phyloP scores from a whole-genome alignment of 495 filamentous ascomycete genomes.

The Cetradonia linearis region DNA sequence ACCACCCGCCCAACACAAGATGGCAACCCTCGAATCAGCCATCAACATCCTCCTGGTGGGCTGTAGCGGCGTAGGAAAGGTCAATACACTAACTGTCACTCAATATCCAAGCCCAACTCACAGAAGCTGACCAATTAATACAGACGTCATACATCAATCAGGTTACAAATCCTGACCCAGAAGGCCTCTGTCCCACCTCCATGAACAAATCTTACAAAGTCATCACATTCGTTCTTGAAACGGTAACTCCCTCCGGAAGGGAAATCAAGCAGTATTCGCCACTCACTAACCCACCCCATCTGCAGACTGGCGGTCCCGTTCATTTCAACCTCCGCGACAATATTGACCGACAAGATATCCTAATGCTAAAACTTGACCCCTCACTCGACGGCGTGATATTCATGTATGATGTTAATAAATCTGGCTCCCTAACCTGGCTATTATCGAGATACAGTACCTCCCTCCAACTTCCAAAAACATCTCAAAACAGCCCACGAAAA shows the following conservation, averaged over 20 bases:
- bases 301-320: not conserved
- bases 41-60: not conserved
- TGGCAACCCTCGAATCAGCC: not conserved
- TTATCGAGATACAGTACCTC: not conserved
- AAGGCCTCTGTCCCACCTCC: not conserved
- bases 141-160: conserved; percentile 1
- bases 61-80: not conserved
- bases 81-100: not conserved
- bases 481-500: not conserved
- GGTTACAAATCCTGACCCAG: not conserved
- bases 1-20: not conserved
- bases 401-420: not conserved
- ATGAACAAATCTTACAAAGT: not conserved
- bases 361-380: not conserved
- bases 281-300: too few species aligned
- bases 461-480: not conserved
- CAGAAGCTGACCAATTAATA: not conserved
- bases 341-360: not conserved
- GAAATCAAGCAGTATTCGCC: too few species aligned
- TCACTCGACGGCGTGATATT: not conserved
- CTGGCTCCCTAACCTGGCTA: not conserved
- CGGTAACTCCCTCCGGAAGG: too few species aligned
- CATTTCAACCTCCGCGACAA: not conserved
- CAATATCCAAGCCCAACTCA: not conserved
- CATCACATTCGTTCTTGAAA: not conserved